Percentiles rank a stretch among this genome's conserved stretches.
phyloP scores from a whole-genome alignment of 176 grass and related monocot species.

The Secale cereale region DNA sequence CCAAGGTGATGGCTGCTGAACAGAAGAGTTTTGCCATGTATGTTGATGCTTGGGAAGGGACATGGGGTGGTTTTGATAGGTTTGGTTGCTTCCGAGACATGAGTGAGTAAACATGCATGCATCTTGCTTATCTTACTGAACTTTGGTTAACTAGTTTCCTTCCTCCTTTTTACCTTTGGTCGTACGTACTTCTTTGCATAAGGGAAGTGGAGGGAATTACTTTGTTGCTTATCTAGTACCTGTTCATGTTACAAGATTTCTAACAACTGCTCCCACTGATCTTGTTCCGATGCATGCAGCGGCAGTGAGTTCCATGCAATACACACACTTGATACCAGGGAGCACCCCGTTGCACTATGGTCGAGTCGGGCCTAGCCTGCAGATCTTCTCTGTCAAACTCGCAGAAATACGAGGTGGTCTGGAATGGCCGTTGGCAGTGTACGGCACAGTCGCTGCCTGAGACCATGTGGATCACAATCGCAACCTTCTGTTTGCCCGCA shows the following conservation, averaged over 20 bases:
- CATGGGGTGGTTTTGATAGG: not conserved
- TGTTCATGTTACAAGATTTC: too few species aligned
- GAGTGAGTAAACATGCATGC: not conserved
- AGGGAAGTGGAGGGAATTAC: too few species aligned
- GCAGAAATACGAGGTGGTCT: not conserved
- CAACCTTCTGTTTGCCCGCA: not conserved
- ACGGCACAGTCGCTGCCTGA: not conserved
- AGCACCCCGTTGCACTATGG: not conserved
- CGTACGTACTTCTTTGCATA: too few species aligned
- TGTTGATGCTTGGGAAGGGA: not conserved
- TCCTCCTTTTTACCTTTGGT: not conserved
- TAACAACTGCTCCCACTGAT: too few species aligned
- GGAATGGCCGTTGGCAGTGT: not conserved
- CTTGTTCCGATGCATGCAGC: not conserved
- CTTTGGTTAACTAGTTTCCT: not conserved
- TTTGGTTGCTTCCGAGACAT: not conserved
- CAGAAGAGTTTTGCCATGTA: not conserved
- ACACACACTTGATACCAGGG: not conserved
- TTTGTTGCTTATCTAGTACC: too few species aligned
- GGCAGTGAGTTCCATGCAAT: not conserved
- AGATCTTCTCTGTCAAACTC: not conserved
- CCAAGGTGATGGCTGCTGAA: not conserved
- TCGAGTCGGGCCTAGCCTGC: not conserved
- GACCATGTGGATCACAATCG: not conserved
- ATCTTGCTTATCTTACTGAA: not conserved